Evolutionary conservation across 164 flowering plant genomes (phyloP).

Genomic region (Euptelea pleiosperma): DNA sequence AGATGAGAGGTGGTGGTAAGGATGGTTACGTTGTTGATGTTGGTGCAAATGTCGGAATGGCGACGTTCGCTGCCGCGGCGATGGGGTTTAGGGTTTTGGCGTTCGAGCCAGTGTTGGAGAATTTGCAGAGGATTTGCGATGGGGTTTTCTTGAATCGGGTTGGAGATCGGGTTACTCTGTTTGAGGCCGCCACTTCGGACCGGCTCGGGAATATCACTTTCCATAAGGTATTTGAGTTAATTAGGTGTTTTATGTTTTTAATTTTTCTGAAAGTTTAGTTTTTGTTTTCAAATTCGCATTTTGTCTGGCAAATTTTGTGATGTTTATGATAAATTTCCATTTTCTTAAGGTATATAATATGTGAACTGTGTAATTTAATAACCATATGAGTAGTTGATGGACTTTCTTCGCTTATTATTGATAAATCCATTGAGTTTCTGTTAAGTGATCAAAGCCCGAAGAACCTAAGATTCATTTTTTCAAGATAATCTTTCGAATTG

Average conservation of each 20-base stretch:
- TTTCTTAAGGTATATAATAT: too few species aligned
- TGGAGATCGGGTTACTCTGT: slow-evolving; percentile 57
- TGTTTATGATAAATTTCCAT: too few species aligned
- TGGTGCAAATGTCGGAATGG: slow-evolving; percentile 98
- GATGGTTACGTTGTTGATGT: slow-evolving; percentile 78
- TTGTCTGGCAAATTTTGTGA: too few species aligned
- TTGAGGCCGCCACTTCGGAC: slow-evolving; percentile 94
- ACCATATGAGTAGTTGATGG: too few species aligned
- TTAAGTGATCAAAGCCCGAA: too few species aligned
- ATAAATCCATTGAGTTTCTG: too few species aligned
- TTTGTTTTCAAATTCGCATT: too few species aligned
- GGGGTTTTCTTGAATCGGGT: slow-evolving; percentile 84
- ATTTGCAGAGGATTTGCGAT: slow-evolving; percentile 94
- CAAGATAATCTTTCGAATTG: too few species aligned
- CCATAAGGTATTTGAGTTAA: slow-evolving; percentile 62
- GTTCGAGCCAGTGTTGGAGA: slow-evolving; percentile 96
- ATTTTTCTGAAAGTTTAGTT: background rate
- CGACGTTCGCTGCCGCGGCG: slow-evolving; percentile 87
- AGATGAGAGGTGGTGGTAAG: slow-evolving; percentile 32
- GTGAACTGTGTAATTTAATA: too few species aligned
- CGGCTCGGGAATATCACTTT: slow-evolving; percentile 77
- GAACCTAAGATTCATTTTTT: too few species aligned
- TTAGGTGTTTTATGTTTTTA: background rate
- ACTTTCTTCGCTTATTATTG: too few species aligned
- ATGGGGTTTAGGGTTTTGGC: slow-evolving; percentile 91